Percentiles rank a stretch among this genome's conserved stretches.
Conservation (phyloP, 768 basidiomycete genomes). For the Kwoniella sp. region DNA sequence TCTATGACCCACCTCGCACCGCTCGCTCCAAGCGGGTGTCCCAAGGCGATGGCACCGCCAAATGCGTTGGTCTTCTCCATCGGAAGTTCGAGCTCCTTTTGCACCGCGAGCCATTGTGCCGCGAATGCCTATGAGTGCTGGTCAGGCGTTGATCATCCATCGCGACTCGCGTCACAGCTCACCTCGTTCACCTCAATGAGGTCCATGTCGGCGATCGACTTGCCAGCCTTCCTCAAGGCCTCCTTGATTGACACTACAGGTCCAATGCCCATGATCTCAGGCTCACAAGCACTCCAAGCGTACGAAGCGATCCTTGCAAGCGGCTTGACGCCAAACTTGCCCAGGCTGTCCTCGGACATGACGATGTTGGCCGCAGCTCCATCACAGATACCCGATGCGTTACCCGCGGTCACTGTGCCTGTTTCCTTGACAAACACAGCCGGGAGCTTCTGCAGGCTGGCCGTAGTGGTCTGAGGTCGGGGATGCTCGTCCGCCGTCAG, state of each 20-base stretch:
- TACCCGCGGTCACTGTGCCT: slow-evolving; percentile 51
- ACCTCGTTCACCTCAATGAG: slow-evolving; percentile 50
- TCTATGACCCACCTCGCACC: slow-evolving; percentile 29
- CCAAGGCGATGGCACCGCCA: slow-evolving; percentile 51
- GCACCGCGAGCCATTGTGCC: slow-evolving; percentile 52
- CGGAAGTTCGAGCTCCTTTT: slow-evolving; percentile 50
- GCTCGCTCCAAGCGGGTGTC: slow-evolving; percentile 31
- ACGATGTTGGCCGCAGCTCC: slow-evolving; percentile 53
- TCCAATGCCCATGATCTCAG: slow-evolving; percentile 53
- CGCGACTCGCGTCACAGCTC: no score
- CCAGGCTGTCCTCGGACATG: slow-evolving; percentile 48
- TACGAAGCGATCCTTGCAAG: slow-evolving; percentile 50
- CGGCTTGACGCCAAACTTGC: slow-evolving; percentile 48
- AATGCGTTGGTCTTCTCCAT: slow-evolving; percentile 45
- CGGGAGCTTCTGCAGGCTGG: slow-evolving; percentile 43
- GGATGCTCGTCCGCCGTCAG: slow-evolving; percentile 51
- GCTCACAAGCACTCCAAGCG: slow-evolving; percentile 52
- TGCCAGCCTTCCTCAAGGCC: slow-evolving; percentile 35
- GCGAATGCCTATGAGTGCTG: slow-evolving; percentile 51
- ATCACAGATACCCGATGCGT: slow-evolving; percentile 52
- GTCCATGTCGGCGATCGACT: slow-evolving; percentile 50
- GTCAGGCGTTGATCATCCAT: no score
- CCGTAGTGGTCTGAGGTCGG: slow-evolving; percentile 47
- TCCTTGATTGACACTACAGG: slow-evolving; percentile 45
- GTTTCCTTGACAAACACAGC: slow-evolving; percentile 49